A percentile compares a stretch with the other conserved stretches of the same genome.
Conservation (phyloP, 306 rosid species). For the Cicer arietinum region DNA sequence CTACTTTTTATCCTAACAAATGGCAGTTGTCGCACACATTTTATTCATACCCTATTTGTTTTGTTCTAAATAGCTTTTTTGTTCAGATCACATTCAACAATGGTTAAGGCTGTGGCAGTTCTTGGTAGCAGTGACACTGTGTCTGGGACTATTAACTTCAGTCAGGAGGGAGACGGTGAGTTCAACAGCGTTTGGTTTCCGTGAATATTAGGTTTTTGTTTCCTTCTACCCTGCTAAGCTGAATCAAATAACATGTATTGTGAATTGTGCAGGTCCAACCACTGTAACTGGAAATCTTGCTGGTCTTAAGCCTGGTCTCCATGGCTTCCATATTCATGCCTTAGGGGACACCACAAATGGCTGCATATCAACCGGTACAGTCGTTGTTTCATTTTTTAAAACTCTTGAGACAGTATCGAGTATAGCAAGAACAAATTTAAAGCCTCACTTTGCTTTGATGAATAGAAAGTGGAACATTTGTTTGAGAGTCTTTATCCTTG, state of each 20-base stretch:
- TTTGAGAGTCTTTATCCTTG: background rate
- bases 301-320: conserved; percentile 90
- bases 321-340: conserved; percentile 94
- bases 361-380: conserved; percentile 90
- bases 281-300: conserved; percentile 74
- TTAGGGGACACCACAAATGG: conserved; percentile 97
- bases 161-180: conserved; percentile 83
- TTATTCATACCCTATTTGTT: background rate
- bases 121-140: conserved; percentile 75
- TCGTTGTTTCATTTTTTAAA: background rate
- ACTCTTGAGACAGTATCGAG: conserved; percentile 13
- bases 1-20: background rate
- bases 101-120: conserved; percentile 95
- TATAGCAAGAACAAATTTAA: background rate
- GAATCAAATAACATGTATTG: conserved; percentile 17
- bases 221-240: background rate
- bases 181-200: background rate
- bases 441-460: background rate
- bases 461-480: background rate
- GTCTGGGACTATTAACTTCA: conserved; percentile 65
- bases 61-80: conserved; percentile 45
- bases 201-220: background rate
- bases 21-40: background rate
- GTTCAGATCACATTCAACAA: conserved; percentile 78
- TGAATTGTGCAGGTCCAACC: conserved; percentile 64